A percentile compares a stretch with the other conserved stretches of the same genome.
Conservation (phyloP, 257 asterid species). For the Handroanthus guayacan region DNA sequence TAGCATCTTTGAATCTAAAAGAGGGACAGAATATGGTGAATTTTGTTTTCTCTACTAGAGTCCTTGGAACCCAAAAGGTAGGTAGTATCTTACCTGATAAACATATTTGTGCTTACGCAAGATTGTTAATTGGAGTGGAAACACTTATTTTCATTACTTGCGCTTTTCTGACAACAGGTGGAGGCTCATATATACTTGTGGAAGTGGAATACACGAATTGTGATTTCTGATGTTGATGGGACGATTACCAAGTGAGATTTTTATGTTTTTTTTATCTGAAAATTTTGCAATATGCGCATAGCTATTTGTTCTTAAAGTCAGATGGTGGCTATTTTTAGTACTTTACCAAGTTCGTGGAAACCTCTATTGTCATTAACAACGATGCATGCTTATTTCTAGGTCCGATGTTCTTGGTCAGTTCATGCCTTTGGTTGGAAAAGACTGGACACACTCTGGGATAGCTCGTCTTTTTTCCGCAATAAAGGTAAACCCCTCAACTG, state of each 20-base stretch:
- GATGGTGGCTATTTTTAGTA: background rate
- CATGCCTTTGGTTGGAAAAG: constrained; percentile 88
- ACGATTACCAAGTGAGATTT: constrained; percentile 76
- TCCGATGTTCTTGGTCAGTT: constrained; percentile 91
- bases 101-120: constrained; percentile 26
- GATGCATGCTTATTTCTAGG: constrained; percentile 45
- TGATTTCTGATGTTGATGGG: constrained; percentile 84
- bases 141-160: constrained; percentile 4
- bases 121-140: constrained; percentile 24
- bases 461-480: constrained; percentile 86
- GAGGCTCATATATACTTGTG: constrained; percentile 88
- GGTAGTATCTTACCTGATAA: constrained; percentile 14
- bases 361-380: background rate
- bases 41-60: constrained; percentile 68
- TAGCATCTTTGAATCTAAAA: constrained; percentile 71
- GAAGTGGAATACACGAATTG: constrained; percentile 85
- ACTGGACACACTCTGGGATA: constrained; percentile 86
- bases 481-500: constrained; percentile 53
- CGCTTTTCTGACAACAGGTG: constrained; percentile 54
- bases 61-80: constrained; percentile 79
- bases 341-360: too few relatives aligned
- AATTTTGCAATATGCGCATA: background rate
- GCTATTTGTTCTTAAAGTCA: background rate
- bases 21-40: constrained; percentile 80
- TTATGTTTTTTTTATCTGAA: background rate